Percentiles rank a stretch among this genome's conserved stretches.
Conservation (phyloP, 169 alveolate species). For the Plasmodium fragile region DNA sequence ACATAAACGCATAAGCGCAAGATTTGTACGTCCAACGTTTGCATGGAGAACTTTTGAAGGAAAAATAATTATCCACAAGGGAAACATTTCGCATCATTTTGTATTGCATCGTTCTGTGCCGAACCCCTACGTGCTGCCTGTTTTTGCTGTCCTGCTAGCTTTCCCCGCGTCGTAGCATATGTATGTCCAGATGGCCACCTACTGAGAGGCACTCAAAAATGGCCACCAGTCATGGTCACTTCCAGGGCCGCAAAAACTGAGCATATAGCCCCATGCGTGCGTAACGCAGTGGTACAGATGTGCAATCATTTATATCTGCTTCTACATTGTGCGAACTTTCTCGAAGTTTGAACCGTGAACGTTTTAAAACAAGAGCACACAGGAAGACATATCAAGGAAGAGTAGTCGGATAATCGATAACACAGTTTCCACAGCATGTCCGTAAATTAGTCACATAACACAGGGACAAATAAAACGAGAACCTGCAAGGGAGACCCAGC, state of each 20-base stretch:
- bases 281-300: not conserved
- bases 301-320: not conserved
- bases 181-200: not conserved
- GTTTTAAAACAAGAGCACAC: not conserved
- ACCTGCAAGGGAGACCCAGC: not conserved
- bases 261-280: not conserved
- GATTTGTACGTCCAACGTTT: not conserved
- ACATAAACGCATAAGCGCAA: not conserved
- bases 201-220: not conserved
- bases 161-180: not conserved
- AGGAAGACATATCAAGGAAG: not conserved
- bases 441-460: not conserved
- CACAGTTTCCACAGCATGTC: not conserved
- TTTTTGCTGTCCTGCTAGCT: not conserved
- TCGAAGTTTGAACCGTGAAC: not conserved
- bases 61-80: not conserved
- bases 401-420: not conserved
- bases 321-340: not conserved
- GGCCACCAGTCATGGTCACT: not conserved
- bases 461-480: not conserved
- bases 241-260: not conserved
- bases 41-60: not conserved
- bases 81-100: not conserved
- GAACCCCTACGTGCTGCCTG: not conserved
- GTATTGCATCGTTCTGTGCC: not conserved